Conservation (phyloP, 139 green algal species). For the Chlorella sorokiniana region DNA sequence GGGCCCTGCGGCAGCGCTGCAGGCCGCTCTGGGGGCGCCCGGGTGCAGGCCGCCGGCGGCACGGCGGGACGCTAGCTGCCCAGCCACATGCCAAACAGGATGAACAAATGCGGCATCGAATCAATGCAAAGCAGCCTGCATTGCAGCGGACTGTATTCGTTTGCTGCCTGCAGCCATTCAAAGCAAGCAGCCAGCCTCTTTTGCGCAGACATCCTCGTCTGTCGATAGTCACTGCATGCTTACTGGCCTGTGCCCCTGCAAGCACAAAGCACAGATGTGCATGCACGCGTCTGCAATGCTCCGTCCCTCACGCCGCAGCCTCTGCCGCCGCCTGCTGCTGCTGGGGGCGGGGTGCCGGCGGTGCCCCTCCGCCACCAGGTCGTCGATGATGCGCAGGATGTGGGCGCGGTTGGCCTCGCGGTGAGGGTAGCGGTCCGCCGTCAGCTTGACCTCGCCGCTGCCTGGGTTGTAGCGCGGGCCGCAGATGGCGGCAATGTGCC, state of each 20-base stretch:
- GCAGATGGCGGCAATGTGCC: slow-evolving; percentile 56
- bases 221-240: no score
- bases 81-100: no score
- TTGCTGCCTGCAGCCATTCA: no score
- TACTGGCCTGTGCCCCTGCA: no score
- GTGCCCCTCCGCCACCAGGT: slow-evolving; percentile 19
- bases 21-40: no score
- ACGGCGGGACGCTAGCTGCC: no score
- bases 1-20: neutral
- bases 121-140: neutral
- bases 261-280: no score
- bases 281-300: no score
- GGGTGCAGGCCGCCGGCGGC: no score
- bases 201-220: no score
- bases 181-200: no score
- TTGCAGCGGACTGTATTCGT: no score
- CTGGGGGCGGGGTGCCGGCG: slow-evolving; percentile 14
- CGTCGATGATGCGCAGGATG: slow-evolving; percentile 27
- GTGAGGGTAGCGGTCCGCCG: slow-evolving; percentile 33
- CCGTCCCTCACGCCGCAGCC: neutral
- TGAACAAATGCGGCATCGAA: neutral
- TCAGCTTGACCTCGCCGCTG: slow-evolving; percentile 49
- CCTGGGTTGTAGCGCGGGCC: slow-evolving; percentile 56
- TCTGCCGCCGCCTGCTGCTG: neutral
- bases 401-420: slow-evolving; percentile 52